Base-by-base conservation (phyloP, 305 asterid genomes). In the Solanum hybrid region DNA sequence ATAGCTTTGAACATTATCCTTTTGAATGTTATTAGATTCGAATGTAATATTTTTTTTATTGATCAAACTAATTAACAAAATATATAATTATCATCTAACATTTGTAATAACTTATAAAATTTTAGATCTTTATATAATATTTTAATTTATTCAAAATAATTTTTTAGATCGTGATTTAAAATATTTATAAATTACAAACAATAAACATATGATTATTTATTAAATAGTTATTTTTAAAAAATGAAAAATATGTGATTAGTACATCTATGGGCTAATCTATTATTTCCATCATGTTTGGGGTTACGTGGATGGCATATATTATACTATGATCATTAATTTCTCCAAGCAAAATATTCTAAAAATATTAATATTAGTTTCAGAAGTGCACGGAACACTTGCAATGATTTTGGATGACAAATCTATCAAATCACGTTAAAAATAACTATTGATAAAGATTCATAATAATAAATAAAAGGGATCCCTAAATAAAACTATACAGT, bases 381-480 rank as follows among this genome's bases (percentile, higher is more conserved):
- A 38, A 79, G 66, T 79, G 86, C 86, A 79, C 86, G 86, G 86
- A 79, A 79, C 86, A 79, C 66, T 79, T 38, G 64, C n/a, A 79
- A 72, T 38, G 86, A 40, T 37, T 79, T 79, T 37, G 32, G 85
- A 78, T 60, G 27, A 64, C 72, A 64, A 69, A 69, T 26, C 32
- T 69, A 76, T 76, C 42, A 32, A n/a, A 76, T 76, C 14, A 76
- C 27, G 6, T 76, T 32, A 32, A 76, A 75, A 31, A 76, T 17
- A 76, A 76, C 26, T 19, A 60, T 60, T 7, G 14, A 7, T 8
- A 32, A 15, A 2, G 13, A 7, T 76, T 32, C 14, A 76, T 6
- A 76, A 32, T 32, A 19, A 56, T 56, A 17, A 56, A 17, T 56
- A 56, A 56, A 56, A 56, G 24, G 69, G 69, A 56, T 56, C 69